A percentile compares a stretch with the other conserved stretches of the same genome.
These are phyloP conservation scores for Candida arabinofermentans DNA, from an alignment of 805 yeast species.

Conservation along the genomic window DNA sequence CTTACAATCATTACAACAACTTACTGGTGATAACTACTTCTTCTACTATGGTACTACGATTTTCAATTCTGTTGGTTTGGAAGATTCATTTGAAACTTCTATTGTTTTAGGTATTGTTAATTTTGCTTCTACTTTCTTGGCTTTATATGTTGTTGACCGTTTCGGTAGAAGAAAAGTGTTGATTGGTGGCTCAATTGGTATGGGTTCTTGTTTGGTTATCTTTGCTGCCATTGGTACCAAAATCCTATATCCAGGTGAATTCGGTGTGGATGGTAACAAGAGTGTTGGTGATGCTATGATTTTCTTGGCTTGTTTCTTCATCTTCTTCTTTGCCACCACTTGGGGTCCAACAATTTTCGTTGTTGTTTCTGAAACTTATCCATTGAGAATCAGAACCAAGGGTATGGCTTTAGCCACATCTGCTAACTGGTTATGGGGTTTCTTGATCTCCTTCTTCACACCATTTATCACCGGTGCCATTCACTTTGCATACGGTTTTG, in stretches of 20 bases:
- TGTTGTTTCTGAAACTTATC: slow-evolving; percentile 64
- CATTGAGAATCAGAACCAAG: slow-evolving; percentile 58
- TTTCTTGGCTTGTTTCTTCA: slow-evolving; percentile 58
- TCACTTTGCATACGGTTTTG: slow-evolving; percentile 54
- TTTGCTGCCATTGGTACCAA: slow-evolving; percentile 60
- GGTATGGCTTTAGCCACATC: slow-evolving; percentile 63
- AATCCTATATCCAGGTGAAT: slow-evolving; percentile 37
- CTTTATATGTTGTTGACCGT: slow-evolving; percentile 48
- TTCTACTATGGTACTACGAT: slow-evolving; percentile 62
- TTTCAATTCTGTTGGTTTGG: slow-evolving; percentile 53
- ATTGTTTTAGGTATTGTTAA: slow-evolving; percentile 53
- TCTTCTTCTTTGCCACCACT: slow-evolving; percentile 66
- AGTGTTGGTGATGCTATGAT: slow-evolving; percentile 63
- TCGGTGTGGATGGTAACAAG: slow-evolving; percentile 36
- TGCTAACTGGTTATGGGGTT: slow-evolving; percentile 62
- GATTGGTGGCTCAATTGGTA: slow-evolving; percentile 46
- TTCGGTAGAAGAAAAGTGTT: slow-evolving; percentile 52
- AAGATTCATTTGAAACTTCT: slow-evolving; percentile 55
- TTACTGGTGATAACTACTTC: slow-evolving; percentile 61
- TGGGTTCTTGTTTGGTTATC: slow-evolving; percentile 54
- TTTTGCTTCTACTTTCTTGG: slow-evolving; percentile 50
- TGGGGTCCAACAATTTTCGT: slow-evolving; percentile 72
- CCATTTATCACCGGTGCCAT: slow-evolving; percentile 52
- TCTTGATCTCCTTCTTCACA: slow-evolving; percentile 51
- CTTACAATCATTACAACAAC: slow-evolving; percentile 58